Conservation (phyloP, 805 yeast genomes). For the Pichia cephalocereana region DNA sequence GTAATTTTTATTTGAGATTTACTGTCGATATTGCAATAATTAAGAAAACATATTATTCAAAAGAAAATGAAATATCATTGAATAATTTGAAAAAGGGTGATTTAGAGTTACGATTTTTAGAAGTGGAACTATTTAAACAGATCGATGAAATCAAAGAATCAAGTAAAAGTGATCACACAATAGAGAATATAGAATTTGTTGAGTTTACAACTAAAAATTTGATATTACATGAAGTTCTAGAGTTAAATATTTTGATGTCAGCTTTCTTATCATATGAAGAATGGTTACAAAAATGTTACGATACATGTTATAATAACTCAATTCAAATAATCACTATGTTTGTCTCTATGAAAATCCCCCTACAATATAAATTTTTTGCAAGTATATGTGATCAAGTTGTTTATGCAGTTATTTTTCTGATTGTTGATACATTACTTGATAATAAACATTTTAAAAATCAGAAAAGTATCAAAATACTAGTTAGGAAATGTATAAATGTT, state of each 20-base stretch:
- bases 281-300: conserved; percentile 18
- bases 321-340: conserved; percentile 11
- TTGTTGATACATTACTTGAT: conserved; percentile 22
- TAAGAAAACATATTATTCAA: conserved; percentile 21
- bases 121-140: conserved; percentile 15
- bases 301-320: conserved; percentile 18
- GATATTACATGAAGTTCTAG: conserved; percentile 19
- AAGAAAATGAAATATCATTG: conserved; percentile 14
- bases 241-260: conserved; percentile 24
- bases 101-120: conserved; percentile 18
- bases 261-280: conserved; percentile 17
- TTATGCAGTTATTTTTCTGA: conserved; percentile 21
- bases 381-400: conserved; percentile 18
- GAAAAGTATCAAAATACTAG: conserved; percentile 10
- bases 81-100: conserved; percentile 18
- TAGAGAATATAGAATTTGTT: conserved; percentile 10
- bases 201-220: conserved; percentile 12
- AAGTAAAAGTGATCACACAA: conserved; percentile 9
- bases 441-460: conserved; percentile 13
- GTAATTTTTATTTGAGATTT: conserved; percentile 18
- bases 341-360: conserved; percentile 11
- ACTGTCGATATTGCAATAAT: conserved; percentile 17
- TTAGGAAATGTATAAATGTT: conserved; percentile 13
- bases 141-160: conserved; percentile 9
- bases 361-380: conserved; percentile 17